phyloP scores from a whole-genome alignment of 2,329 filamentous ascomycete genomes.

The Arachnomyces sp. region DNA sequence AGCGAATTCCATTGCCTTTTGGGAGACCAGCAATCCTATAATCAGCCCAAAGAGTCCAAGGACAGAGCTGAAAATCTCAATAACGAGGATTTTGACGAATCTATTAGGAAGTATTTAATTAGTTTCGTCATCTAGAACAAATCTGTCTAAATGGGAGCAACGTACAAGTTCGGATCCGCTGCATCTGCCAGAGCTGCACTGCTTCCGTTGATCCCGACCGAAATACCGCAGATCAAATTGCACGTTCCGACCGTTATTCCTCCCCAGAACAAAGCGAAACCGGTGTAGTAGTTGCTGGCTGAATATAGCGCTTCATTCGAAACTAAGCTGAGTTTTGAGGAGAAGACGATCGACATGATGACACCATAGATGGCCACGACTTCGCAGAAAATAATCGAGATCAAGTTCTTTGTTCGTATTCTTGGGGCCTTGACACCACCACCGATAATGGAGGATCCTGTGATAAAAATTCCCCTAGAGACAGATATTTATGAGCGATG shows the following conservation, averaged over 20 bases:
- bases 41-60: conserved; percentile 94
- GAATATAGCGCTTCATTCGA: conserved; percentile 60
- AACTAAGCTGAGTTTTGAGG: conserved; percentile 69
- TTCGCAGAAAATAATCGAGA: conserved; percentile 99
- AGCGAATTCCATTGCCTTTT: conserved; percentile 70
- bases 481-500: conserved; percentile 6
- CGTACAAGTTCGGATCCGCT: conserved; percentile 80
- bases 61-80: conserved; percentile 98
- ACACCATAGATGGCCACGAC: conserved; percentile 99
- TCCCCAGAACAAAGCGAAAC: conserved; percentile 92
- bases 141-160: conserved; percentile 14
- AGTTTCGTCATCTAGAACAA: conserved; percentile 2
- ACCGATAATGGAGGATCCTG: conserved; percentile 92
- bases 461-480: conserved; percentile 94
- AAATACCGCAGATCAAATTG: conserved; percentile 92
- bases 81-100: conserved; percentile 97
- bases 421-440: conserved; percentile 93
- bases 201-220: conserved; percentile 96
- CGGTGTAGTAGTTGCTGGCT: conserved; percentile 81
- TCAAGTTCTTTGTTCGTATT: conserved; percentile 98
- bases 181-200: conserved; percentile 94
- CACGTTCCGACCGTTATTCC: conserved; percentile 91
- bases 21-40: conserved; percentile 78
- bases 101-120: conserved; percentile 40
- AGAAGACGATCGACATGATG: conserved; percentile 99